phyloP scores from a whole-genome alignment of 495 filamentous ascomycete species.

The Daldinia bambusicola region DNA sequence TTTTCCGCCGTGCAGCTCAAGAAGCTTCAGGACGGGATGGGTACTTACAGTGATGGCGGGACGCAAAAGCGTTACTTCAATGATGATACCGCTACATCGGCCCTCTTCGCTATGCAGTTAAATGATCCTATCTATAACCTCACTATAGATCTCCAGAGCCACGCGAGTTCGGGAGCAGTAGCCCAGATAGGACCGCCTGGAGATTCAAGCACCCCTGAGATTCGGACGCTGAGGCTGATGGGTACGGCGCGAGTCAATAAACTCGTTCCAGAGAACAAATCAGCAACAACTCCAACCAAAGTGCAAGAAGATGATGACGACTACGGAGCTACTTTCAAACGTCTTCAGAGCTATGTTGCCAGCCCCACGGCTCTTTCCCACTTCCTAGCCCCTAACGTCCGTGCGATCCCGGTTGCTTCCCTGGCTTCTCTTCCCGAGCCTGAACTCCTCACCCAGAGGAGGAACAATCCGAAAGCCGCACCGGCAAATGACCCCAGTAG shows the following conservation, averaged over 20 bases:
- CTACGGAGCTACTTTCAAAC: not conserved
- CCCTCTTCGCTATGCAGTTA: slow-evolving; percentile 46
- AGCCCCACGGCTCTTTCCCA: not conserved
- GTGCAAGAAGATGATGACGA: not conserved
- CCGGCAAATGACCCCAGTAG: not conserved
- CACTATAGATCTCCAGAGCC: not conserved
- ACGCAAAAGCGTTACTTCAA: slow-evolving; percentile 17
- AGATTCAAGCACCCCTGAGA: not conserved
- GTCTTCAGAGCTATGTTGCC: not conserved
- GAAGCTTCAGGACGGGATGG: not conserved
- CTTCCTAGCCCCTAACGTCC: slow-evolving; percentile 2
- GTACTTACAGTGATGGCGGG: not conserved
- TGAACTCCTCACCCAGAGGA: not conserved
- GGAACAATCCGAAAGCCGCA: not conserved
- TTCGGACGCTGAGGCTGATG: not conserved
- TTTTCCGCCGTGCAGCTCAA: not conserved
- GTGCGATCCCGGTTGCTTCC: not conserved
- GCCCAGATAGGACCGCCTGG: slow-evolving; percentile 11
- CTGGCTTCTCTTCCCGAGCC: not conserved
- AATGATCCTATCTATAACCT: slow-evolving; percentile 44
- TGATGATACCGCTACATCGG: slow-evolving; percentile 37
- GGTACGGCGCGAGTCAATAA: not conserved
- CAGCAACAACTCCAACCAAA: not conserved
- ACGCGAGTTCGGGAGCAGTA: slow-evolving; percentile 1
- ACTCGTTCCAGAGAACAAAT: not conserved